Base-by-base conservation (phyloP, 768 basidiomycete genomes). In the Termitomyces sp. region DNA sequence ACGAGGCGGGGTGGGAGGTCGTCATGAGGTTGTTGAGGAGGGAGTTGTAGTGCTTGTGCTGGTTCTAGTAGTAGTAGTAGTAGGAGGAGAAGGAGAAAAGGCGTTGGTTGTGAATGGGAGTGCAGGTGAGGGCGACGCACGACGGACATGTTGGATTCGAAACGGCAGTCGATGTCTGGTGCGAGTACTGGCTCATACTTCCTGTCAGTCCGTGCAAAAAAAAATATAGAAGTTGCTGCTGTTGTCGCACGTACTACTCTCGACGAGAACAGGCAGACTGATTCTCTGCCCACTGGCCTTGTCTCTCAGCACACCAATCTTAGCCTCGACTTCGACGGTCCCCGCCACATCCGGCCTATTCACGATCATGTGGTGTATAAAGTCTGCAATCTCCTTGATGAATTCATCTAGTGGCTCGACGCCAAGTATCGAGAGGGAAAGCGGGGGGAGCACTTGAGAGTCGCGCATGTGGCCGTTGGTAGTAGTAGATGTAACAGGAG, bases 381-480 rank as follows among this genome's bases (percentile, higher is more conserved):
- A 97, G 75, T 96, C 92, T 40, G 92, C 94, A 59, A 97, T 82
- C 71, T 94, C 91, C 70, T 86, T 86, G 71, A 94, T 94, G 70
- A 97, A 95, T 70, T 96, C 95, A 73, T 97, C 95, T 35, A 93
- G 77, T 2, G 94, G 94, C 70, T 96, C 94, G 54, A 94, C 88
- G 57, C 90, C 91, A 33, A 97, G 84, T 64, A 96, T 92, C 16
- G 90, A 92, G 45, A 88, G 78, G 1, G 89, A 89, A 44, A 91
- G 82, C 4, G 88, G 88, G 4, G 86, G 88, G 18, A 89, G 70
- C 16, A 18, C 16, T 16, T 58, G 58, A 7, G 67, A 42, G 12
- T 60, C 66, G 13, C 60, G 61, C 67, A 69, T 67, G 51, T 69
- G 68, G 32, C 74, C 76, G 64, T 76, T 74, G 57, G 66, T 50